Evolutionary conservation across 2,329 filamentous ascomycete genomes (phyloP), one percentile per base, ranked within the genome.

Genomic region (Falciphora oryzae): DNA sequence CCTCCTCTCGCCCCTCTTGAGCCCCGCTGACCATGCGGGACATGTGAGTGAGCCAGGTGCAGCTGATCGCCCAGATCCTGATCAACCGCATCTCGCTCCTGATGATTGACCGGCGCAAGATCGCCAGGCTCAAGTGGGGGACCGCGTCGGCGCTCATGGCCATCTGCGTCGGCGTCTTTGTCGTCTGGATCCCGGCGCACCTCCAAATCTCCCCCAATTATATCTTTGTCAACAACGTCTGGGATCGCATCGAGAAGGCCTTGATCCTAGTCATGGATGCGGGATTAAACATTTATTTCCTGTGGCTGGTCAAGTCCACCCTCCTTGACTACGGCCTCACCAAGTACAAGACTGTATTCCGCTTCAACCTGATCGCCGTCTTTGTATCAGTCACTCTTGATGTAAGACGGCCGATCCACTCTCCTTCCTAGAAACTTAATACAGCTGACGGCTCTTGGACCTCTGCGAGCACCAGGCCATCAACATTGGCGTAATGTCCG

Each of bases 51-150:
- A 68, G 76, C 35, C 66, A 66, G 65, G 66, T 67, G 25, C 81
- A 83, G 69, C 75, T 81, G 27, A 70, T 83, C 1, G 78, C 80
- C 70, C 80, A 83, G 66, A 83, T 83, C 57, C 80, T 83, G 68
- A 78, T 81, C 67, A 83, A 83, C 68, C 77, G 81, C 31, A 75
- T 82, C 5, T 73, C 75, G 0, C 74, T 83, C 11, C 76, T 83
- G 57, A 74, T 81, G 32, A 75, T 77, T 28, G 71, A 79, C 66
- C 75, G 73, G 3, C 69, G 63, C 0, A 75, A 74, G 25, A 73
- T 75, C 13, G 31, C 66, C 2, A 71, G 67, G 32, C 70, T 83
- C 28, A 82, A 82, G 67, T 75, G 77, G 73, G 71, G 70, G 2
- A 73, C 77, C 14, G 70, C 78, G 1, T 38, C 73, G 13, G 25